A percentile compares a stretch with the other conserved stretches of the same genome.
phyloP scores from a whole-genome alignment of 148 eudicot genomes.

The Hydrangea macrophylla region DNA sequence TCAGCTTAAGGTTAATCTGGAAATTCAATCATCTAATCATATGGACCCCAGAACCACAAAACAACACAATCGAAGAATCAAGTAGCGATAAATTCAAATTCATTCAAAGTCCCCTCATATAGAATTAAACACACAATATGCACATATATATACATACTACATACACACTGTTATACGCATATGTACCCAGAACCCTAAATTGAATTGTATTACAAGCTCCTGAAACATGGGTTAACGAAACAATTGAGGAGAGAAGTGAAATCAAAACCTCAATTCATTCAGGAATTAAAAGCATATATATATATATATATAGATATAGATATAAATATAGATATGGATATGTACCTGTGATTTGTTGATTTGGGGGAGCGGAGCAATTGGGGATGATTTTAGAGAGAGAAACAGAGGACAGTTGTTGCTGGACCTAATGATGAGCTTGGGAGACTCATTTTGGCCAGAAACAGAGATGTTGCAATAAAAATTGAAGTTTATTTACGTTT shows the following conservation, averaged over 20 bases:
- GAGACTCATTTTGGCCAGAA: conserved; percentile 5
- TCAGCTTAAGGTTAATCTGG: too few species aligned
- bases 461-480: too few species aligned
- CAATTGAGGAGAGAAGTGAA: background rate
- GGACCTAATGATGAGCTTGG: background rate
- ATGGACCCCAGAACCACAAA: background rate
- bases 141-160: background rate
- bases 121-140: background rate
- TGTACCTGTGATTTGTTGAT: background rate
- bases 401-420: background rate
- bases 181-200: background rate
- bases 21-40: too few species aligned
- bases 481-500: too few species aligned
- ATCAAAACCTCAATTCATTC: background rate
- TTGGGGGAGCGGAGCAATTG: background rate
- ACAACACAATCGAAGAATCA: conserved; percentile 1
- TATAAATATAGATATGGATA: too few species aligned
- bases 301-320: too few species aligned
- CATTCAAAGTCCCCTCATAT: background rate
- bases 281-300: too few species aligned
- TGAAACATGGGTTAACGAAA: background rate
- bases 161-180: background rate
- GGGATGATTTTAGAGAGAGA: background rate
- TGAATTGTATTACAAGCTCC: conserved; percentile 1
- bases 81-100: background rate